These are phyloP conservation scores for Dioscorea cayenensis DNA, from an alignment of 116 monocot genomes.

Conservation along the genomic window DNA sequence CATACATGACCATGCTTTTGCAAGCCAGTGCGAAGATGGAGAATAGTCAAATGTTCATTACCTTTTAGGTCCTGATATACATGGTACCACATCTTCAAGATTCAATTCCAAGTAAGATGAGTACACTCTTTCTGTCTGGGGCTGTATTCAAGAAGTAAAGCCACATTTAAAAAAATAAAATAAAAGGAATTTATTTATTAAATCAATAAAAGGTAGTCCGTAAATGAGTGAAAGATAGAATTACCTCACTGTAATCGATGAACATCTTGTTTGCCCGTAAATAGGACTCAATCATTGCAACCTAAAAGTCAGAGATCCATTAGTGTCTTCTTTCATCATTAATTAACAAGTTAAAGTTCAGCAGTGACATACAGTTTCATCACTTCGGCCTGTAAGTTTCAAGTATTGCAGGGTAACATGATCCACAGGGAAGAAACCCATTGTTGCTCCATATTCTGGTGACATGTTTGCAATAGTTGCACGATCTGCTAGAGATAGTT, in stretches of 20 bases:
- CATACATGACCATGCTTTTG: background rate
- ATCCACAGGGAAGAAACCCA: slow-evolving; percentile 79
- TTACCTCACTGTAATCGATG: slow-evolving; percentile 51
- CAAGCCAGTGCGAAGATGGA: background rate
- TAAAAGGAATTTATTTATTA: background rate
- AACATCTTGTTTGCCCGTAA: slow-evolving; percentile 61
- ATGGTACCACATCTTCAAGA: slow-evolving; percentile 57
- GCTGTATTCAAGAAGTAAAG: slow-evolving; percentile 21
- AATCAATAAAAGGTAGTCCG: background rate
- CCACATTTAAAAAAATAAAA: slow-evolving; percentile 4
- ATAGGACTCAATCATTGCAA: slow-evolving; percentile 62
- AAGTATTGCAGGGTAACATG: slow-evolving; percentile 48
- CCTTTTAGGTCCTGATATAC: slow-evolving; percentile 78
- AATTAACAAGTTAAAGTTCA: background rate
- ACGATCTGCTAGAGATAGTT: slow-evolving; percentile 50
- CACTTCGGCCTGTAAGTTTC: slow-evolving; percentile 59
- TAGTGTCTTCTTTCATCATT: background rate
- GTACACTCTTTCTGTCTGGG: slow-evolving; percentile 47
- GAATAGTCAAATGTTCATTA: slow-evolving; percentile 1
- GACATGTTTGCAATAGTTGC: slow-evolving; percentile 75
- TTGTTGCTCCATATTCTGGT: slow-evolving; percentile 69
- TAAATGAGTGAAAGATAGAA: background rate
- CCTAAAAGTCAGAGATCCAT: slow-evolving; percentile 12
- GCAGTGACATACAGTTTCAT: slow-evolving; percentile 43
- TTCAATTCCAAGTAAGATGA: slow-evolving; percentile 60